Conservation (phyloP, 2,329 filamentous ascomycete genomes). For the Sordariomycetes sp. region DNA sequence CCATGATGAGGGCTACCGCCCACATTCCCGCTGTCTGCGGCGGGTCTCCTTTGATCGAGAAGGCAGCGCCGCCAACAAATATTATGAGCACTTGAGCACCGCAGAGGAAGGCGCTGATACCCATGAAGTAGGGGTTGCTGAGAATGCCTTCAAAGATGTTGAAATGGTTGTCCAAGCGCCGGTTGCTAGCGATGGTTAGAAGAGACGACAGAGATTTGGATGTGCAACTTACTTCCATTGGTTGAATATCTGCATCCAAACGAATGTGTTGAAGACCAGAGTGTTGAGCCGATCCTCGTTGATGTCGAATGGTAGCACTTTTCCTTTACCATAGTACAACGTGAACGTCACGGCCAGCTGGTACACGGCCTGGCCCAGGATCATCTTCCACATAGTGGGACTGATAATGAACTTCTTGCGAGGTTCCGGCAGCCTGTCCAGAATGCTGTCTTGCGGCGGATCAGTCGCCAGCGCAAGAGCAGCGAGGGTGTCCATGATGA, state of each 20-base stretch:
- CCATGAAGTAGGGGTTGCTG: constrained; percentile 82
- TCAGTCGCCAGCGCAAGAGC: constrained; percentile 84
- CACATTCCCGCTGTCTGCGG: constrained; percentile 65
- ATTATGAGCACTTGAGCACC: constrained; percentile 85
- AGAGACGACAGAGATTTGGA: neutral
- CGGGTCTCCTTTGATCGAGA: constrained; percentile 52
- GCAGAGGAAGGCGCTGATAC: constrained; percentile 79
- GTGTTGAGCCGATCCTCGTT: constrained; percentile 51
- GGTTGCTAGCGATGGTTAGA: constrained; percentile 53
- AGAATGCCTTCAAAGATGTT: constrained; percentile 89
- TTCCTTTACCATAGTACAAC: constrained; percentile 64
- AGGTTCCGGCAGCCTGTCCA: constrained; percentile 63
- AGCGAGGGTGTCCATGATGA: constrained; percentile 96
- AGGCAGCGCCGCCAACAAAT: constrained; percentile 74
- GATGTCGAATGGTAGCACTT: constrained; percentile 39
- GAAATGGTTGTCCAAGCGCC: constrained; percentile 86
- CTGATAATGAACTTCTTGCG: constrained; percentile 61
- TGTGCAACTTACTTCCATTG: constrained; percentile 69
- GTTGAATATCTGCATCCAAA: constrained; percentile 99
- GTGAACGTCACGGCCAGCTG: constrained; percentile 74
- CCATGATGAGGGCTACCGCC: constrained; percentile 79
- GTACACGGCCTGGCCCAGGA: constrained; percentile 83
- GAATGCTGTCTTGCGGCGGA: constrained; percentile 71
- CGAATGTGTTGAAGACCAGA: constrained; percentile 94
- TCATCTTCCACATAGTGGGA: constrained; percentile 98